Evolutionary conservation across 1,284 basidiomycete species (phyloP).

Genomic region (Austroboletus olivaceoglutinosus): DNA sequence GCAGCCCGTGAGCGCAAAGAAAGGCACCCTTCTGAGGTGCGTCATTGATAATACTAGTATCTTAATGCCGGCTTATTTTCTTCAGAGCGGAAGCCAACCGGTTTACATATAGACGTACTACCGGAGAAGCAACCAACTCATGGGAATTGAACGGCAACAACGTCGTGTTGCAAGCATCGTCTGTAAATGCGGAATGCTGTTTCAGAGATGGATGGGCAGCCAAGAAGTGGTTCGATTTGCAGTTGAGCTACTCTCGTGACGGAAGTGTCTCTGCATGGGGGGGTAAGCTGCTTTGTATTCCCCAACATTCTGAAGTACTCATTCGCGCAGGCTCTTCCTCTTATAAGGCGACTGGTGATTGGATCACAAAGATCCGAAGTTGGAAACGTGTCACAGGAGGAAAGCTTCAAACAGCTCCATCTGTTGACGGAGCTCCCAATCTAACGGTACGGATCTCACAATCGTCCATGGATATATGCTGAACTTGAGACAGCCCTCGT

Average conservation of each 20-base stretch:
- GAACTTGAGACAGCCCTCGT: neutral
- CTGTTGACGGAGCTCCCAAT: neutral
- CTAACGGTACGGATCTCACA: neutral
- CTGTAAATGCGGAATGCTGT: neutral
- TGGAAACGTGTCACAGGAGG: neutral
- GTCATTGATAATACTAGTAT: neutral
- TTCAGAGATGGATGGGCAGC: neutral
- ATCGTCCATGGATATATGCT: neutral
- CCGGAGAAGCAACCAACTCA: neutral
- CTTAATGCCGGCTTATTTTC: neutral
- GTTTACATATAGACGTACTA: neutral
- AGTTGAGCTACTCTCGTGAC: neutral
- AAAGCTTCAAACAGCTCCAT: neutral
- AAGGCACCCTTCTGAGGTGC: neutral
- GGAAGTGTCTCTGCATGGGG: neutral
- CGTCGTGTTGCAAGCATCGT: neutral
- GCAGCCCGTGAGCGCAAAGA: neutral
- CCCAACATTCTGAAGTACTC: neutral
- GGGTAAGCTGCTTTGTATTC: neutral
- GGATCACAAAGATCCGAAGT: neutral
- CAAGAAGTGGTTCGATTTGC: neutral
- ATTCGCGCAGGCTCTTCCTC: neutral
- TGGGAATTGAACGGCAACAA: neutral
- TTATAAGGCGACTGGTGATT: neutral
- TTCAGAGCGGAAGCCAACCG: neutral